Evolutionary conservation across 768 basidiomycete genomes (phyloP).

Genomic region (Lactarius deliciosus): DNA sequence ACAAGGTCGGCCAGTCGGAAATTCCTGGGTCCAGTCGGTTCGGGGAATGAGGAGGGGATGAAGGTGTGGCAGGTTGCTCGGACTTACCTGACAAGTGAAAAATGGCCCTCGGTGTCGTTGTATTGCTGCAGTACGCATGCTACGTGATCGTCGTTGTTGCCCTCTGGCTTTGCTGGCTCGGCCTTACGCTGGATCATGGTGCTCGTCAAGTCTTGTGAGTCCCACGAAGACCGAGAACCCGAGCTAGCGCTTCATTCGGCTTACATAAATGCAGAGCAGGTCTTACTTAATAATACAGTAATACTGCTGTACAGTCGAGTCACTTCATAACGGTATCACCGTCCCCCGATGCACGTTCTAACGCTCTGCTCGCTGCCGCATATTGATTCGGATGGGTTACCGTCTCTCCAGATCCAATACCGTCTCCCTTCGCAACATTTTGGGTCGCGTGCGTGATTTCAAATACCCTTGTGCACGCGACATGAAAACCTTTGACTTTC

Average conservation of each 20-base stretch:
- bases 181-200: conserved; percentile 53
- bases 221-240: neutral
- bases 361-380: conserved; percentile 68
- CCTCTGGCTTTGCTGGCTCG: conserved; percentile 34
- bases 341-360: conserved; percentile 45
- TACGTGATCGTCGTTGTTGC: conserved; percentile 32
- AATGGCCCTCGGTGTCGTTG: conserved; percentile 89
- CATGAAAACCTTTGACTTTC: conserved; percentile 82
- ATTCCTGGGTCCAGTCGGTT: conserved; percentile 56
- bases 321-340: conserved; percentile 39
- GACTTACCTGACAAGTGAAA: conserved; percentile 88
- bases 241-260: neutral
- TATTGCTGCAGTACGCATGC: conserved; percentile 71
- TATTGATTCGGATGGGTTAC: conserved; percentile 96
- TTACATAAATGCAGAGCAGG: conserved; percentile 16
- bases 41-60: neutral
- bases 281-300: neutral
- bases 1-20: conserved; percentile 97
- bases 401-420: conserved; percentile 79
- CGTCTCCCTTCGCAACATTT: conserved; percentile 87
- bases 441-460: conserved; percentile 79
- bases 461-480: conserved; percentile 96
- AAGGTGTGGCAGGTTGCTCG: conserved; percentile 16
- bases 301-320: neutral
- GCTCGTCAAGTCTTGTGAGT: conserved; percentile 21